A percentile compares a stretch with the other conserved stretches of the same genome.
Conservation (phyloP, 768 basidiomycete genomes). For the Tylopilus sp. region DNA sequence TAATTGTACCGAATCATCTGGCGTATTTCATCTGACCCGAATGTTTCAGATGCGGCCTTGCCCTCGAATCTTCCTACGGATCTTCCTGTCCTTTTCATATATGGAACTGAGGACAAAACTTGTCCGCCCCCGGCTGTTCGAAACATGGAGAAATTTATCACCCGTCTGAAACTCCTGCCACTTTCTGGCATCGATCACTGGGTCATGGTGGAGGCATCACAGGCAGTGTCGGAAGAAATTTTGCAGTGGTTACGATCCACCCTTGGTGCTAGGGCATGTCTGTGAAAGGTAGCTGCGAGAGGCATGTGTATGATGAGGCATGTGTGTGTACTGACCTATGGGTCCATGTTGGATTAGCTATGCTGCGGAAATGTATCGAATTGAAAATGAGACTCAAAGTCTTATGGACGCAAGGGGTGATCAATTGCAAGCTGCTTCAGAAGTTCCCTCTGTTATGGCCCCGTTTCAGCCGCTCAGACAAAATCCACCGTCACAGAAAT, state of each 20-base stretch:
- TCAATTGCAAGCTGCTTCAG: too few relatives aligned
- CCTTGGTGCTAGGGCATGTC: neutral
- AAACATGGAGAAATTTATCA: conserved; percentile 48
- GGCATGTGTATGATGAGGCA: too few relatives aligned
- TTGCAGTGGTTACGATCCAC: conserved; percentile 40
- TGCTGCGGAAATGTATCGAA: too few relatives aligned
- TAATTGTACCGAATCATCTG: neutral
- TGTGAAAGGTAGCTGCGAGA: conserved; percentile 9
- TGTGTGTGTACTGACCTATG: too few relatives aligned
- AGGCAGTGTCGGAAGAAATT: conserved; percentile 50
- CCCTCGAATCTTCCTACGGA: conserved; percentile 40
- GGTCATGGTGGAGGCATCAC: conserved; percentile 61
- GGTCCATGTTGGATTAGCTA: too few relatives aligned
- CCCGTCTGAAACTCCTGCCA: conserved; percentile 46
- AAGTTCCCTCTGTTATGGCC: too few relatives aligned
- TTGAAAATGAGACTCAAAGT: too few relatives aligned
- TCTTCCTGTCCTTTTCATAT: conserved; percentile 59
- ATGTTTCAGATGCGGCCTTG: conserved; percentile 40
- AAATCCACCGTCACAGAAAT: too few relatives aligned
- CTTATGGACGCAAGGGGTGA: too few relatives aligned
- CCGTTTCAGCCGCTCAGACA: too few relatives aligned
- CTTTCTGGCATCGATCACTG: conserved; percentile 63
- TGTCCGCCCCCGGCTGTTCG: conserved; percentile 40
- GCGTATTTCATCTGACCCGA: neutral
- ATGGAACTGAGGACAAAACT: conserved; percentile 54